phyloP scores from a whole-genome alignment of 2,329 filamentous ascomycete species.

The Colletotrichum brevisporum region DNA sequence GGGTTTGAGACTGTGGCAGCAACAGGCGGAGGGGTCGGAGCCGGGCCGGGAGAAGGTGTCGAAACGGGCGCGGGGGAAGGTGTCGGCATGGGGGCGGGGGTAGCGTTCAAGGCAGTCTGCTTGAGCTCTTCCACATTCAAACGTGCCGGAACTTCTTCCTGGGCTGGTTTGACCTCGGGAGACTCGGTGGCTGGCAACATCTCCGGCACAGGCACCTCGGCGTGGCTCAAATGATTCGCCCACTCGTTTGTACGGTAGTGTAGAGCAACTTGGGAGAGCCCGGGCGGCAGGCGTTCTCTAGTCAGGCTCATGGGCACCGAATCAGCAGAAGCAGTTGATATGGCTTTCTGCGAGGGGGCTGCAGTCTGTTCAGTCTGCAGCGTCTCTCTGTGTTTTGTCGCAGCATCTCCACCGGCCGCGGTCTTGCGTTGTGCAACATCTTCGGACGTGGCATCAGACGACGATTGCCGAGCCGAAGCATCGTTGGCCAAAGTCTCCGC shows the following conservation, averaged over 20 bases:
- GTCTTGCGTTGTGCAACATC: constrained; percentile 46
- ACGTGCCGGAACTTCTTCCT: constrained; percentile 69
- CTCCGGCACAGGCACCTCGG: constrained; percentile 79
- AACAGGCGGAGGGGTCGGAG: constrained; percentile 48
- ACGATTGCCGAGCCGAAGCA: constrained; percentile 40
- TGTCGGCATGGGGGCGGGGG: constrained; percentile 53
- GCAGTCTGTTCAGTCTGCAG: constrained; percentile 19
- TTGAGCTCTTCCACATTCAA: constrained; percentile 76
- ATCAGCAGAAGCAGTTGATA: constrained; percentile 57
- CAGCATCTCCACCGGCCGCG: constrained; percentile 19
- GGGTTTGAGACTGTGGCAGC: not conserved
- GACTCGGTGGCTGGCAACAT: constrained; percentile 66
- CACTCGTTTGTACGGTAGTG: constrained; percentile 95
- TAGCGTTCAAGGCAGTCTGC: constrained; percentile 70
- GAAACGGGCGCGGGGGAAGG: constrained; percentile 49
- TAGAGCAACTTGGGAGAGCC: constrained; percentile 81
- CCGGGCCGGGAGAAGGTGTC: constrained; percentile 46
- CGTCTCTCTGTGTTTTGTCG: constrained; percentile 36
- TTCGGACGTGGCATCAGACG: constrained; percentile 38
- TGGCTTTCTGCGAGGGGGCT: constrained; percentile 50
- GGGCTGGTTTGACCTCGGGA: constrained; percentile 46
- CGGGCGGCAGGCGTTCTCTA: constrained; percentile 75
- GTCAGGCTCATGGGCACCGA: constrained; percentile 66
- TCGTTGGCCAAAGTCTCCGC: constrained; percentile 48
- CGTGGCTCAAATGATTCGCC: constrained; percentile 88